Evolutionary conservation across 2,329 filamentous ascomycete genomes (phyloP).

Genomic region (Ophiostoma tasmaniense): DNA sequence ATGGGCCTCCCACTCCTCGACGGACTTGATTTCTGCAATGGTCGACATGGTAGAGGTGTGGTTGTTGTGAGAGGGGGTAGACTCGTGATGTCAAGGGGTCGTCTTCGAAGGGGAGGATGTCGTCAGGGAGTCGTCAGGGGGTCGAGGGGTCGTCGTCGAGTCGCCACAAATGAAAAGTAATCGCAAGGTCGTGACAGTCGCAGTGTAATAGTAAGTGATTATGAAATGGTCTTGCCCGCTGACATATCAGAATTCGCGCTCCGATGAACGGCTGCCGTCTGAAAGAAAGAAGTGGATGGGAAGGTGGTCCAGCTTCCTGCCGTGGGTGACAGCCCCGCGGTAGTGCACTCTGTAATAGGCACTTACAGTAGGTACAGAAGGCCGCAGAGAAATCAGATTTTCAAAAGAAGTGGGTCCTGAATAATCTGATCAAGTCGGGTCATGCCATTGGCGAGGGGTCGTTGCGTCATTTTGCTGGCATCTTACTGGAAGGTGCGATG

Average conservation of each 20-base stretch:
- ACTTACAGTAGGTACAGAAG: neutral
- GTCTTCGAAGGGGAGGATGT: too few species aligned
- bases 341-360: neutral
- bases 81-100: neutral
- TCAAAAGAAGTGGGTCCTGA: constrained; percentile 2
- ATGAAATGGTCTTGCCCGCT: constrained; percentile 10
- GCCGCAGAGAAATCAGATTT: constrained; percentile 4
- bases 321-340: neutral
- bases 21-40: constrained; percentile 67
- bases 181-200: neutral
- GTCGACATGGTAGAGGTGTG: constrained; percentile 51
- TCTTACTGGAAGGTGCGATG: neutral
- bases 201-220: neutral
- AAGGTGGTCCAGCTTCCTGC: neutral
- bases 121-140: neutral
- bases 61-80: too few species aligned
- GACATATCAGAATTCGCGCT: constrained; percentile 17
- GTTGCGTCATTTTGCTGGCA: neutral
- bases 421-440: constrained; percentile 5
- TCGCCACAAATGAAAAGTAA: neutral
- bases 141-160: neutral
- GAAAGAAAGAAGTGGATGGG: neutral
- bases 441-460: constrained; percentile 4
- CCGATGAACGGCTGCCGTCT: constrained; percentile 17
- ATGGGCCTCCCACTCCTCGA: constrained; percentile 63